These are phyloP conservation scores for Penicillium tannophilum DNA, from an alignment of 495 filamentous ascomycete genomes.

Conservation along the genomic window DNA sequence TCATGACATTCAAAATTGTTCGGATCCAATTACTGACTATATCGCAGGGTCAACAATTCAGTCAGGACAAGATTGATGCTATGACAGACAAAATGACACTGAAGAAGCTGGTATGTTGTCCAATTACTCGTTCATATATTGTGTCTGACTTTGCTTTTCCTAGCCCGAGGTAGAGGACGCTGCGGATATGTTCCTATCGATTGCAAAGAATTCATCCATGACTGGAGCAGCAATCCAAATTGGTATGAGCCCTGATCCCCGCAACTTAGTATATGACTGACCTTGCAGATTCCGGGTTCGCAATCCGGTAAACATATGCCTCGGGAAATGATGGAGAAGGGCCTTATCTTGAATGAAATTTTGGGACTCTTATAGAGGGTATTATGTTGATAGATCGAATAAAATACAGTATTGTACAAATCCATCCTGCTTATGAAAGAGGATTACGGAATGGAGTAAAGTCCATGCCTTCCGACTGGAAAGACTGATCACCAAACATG, in stretches of 20 bases:
- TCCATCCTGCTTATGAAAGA: constrained; percentile 28
- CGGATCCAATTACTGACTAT: constrained; percentile 2
- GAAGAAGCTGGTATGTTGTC: constrained; percentile 43
- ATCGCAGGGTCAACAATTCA: constrained; percentile 48
- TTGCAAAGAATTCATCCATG: constrained; percentile 60
- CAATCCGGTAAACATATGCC: constrained; percentile 20
- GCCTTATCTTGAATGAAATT: background rate
- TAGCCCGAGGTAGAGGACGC: constrained; percentile 59
- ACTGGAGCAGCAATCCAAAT: constrained; percentile 57
- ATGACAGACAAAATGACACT: constrained; percentile 42
- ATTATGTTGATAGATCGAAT: constrained; percentile 24
- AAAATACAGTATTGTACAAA: constrained; percentile 13
- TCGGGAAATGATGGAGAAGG: background rate
- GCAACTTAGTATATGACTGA: constrained; percentile 14
- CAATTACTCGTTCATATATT: too few species aligned
- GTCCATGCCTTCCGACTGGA: constrained; percentile 27
- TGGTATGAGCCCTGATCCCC: constrained; percentile 37
- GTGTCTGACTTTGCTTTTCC: constrained; percentile 15
- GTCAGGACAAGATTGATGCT: constrained; percentile 40
- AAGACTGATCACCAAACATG: constrained; percentile 40
- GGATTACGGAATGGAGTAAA: constrained; percentile 45
- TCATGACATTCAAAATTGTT: background rate
- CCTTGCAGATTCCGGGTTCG: constrained; percentile 41
- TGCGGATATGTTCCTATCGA: constrained; percentile 52
- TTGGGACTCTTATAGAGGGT: constrained; percentile 5